These are phyloP conservation scores for Bacidia gigantensis DNA, from an alignment of 495 filamentous ascomycete genomes.

Conservation along the genomic window DNA sequence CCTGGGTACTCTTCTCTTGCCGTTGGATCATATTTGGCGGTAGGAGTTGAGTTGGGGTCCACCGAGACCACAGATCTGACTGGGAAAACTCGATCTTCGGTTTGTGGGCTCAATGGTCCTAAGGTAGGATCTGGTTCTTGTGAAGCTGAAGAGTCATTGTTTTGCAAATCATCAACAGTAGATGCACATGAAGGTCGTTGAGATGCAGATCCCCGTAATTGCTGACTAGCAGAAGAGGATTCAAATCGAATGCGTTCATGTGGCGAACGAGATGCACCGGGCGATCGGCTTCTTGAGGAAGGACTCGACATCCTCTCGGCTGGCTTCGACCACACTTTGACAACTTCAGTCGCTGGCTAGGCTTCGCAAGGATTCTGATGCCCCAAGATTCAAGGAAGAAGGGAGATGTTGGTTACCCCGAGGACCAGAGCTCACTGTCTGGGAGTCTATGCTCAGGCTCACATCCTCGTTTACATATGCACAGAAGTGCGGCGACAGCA, in stretches of 20 bases:
- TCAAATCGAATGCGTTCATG: conserved; percentile 6
- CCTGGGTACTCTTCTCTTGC: conserved; percentile 15
- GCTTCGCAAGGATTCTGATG: too few species aligned
- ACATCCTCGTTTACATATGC: too few species aligned
- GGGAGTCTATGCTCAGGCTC: too few species aligned
- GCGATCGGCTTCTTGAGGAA: background rate
- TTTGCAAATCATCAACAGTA: background rate
- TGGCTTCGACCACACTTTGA: too few species aligned
- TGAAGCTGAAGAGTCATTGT: conserved; percentile 2
- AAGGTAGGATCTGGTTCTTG: conserved; percentile 14
- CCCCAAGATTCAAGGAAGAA: too few species aligned
- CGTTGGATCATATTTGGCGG: conserved; percentile 3
- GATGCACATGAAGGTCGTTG: background rate
- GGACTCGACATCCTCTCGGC: too few species aligned
- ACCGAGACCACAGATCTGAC: conserved; percentile 73
- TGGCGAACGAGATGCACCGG: background rate
- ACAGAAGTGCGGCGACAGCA: too few species aligned
- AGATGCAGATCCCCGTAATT: background rate
- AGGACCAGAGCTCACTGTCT: too few species aligned
- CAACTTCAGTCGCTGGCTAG: too few species aligned
- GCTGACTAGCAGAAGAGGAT: conserved; percentile 2
- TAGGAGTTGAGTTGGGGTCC: conserved; percentile 33
- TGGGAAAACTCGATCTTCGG: conserved; percentile 62
- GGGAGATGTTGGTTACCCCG: too few species aligned
- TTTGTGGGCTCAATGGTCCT: conserved; percentile 27